These are phyloP conservation scores for Talaromyces atroroseus DNA, from an alignment of 2,329 filamentous ascomycete species.

Conservation along the genomic window DNA sequence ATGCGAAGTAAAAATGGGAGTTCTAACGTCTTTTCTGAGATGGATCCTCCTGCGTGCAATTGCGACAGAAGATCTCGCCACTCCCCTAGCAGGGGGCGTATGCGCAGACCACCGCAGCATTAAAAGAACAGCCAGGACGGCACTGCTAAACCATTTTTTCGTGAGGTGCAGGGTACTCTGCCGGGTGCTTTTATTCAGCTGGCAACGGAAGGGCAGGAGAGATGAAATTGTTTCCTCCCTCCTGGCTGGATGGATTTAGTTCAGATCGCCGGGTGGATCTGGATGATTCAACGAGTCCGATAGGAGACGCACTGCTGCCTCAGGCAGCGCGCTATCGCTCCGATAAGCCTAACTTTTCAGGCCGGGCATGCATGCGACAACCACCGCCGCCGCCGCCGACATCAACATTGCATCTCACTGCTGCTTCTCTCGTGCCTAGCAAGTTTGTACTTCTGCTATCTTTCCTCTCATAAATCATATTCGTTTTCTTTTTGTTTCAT, in stretches of 20 bases:
- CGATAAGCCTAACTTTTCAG: not conserved
- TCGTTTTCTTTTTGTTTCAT: not conserved
- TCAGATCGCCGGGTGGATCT: constrained; percentile 3
- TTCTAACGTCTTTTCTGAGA: not conserved
- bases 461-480: not conserved
- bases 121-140: not conserved
- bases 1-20: not conserved
- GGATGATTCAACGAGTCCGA: not conserved
- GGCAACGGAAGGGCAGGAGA: not conserved
- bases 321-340: not conserved
- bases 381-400: not conserved
- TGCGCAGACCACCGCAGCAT: constrained; percentile 12
- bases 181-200: not conserved
- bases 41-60: not conserved
- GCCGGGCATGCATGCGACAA: not conserved
- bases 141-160: constrained; percentile 5
- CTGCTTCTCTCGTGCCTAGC: not conserved
- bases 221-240: not conserved
- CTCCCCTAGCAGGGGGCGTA: constrained; percentile 10
- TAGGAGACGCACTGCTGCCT: not conserved
- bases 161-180: not conserved
- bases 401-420: not conserved
- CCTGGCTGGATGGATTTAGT: not conserved
- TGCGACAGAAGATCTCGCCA: constrained; percentile 7
- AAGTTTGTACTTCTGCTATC: not conserved